Evolutionary conservation across 2,329 filamentous ascomycete genomes (phyloP), one percentile per base, ranked within the genome.

Genomic region (Trichoderma sp.): DNA sequence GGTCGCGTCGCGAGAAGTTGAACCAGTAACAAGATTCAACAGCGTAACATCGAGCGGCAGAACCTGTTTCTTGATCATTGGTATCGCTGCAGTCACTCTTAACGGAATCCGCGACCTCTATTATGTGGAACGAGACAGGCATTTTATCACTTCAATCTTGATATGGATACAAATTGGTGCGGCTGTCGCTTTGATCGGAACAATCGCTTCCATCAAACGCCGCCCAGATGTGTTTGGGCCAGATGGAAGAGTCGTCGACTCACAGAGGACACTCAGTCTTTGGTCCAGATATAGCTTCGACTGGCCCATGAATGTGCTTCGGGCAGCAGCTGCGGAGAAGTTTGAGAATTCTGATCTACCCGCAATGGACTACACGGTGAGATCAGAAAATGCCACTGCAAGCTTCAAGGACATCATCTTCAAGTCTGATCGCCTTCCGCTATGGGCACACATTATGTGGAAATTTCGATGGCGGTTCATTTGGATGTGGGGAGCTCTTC

Each of bases 361-460:
- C 5, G 14, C 59, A 24, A 72, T 72, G 69, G 59, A 72, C 16
- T 59, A 72, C 18, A 21, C 6, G 21, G 41, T 38, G 18, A 53
- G 69, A 35, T 50, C 69, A 27, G 69, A 64, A 60, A 72, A 72
- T n/a, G 59, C 69, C 5, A 72, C 69, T 4, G 59, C 59, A 11
- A 35, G 27, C 59, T 72, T 72, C 29, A 72, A 72, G 59, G n/a
- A 60, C 11, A 72, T 72, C n/a, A 72, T 72, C 9, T 72, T 72
- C 69, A 63, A 63, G 59, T 4, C 11, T 3, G 59, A 72, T 21
- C 33, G 27, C 24, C 69, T 72, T 6, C 69, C 69, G 21, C 59
- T 72, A 11, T 72, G 69, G 69, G 69, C 69, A 8, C 69, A 72
- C n/a, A 72, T 72, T 18, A 64, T 35, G 6, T 72, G 69, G 69